Evolutionary conservation across 192 early-diverging fungal genomes (phyloP).

Genomic region (Rhizophagus prolifer): DNA sequence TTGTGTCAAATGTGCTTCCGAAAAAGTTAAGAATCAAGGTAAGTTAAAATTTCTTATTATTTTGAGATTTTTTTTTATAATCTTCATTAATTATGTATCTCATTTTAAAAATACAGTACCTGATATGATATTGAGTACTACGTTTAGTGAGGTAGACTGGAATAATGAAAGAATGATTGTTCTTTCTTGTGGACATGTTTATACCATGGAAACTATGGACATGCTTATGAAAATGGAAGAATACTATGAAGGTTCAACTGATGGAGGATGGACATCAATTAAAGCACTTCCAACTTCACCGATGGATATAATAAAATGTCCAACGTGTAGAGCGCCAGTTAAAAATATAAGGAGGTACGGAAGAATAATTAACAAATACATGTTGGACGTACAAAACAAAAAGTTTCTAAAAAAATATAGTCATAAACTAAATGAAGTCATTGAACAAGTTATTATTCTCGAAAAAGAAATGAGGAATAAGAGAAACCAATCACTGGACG

Average conservation of each 20-base stretch:
- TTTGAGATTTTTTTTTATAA: too few relatives aligned
- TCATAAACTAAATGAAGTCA: background rate
- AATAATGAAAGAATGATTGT: slow-evolving; percentile 47
- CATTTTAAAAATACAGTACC: too few relatives aligned
- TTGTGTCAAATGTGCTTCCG: slow-evolving; percentile 41
- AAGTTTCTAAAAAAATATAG: slow-evolving; percentile 21
- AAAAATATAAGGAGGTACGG: slow-evolving; percentile 20
- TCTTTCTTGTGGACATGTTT: slow-evolving; percentile 50
- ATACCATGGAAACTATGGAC: slow-evolving; percentile 54
- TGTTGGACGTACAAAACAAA: slow-evolving; percentile 19
- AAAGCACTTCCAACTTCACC: background rate
- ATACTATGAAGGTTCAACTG: slow-evolving; percentile 37
- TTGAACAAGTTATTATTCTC: background rate
- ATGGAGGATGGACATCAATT: background rate
- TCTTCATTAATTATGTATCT: too few relatives aligned
- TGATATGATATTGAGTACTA: too few relatives aligned
- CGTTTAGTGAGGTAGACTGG: slow-evolving; percentile 33
- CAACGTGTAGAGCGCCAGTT: slow-evolving; percentile 11
- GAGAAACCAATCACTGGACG: background rate
- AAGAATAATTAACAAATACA: slow-evolving; percentile 19
- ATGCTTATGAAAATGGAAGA: slow-evolving; percentile 41
- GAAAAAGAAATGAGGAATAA: background rate
- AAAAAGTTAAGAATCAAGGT: slow-evolving; percentile 22
- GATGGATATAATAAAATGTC: background rate
- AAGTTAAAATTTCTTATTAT: too few relatives aligned